phyloP scores from a whole-genome alignment of 2,329 filamentous ascomycete genomes.

The Trichoderma simmonsii region DNA sequence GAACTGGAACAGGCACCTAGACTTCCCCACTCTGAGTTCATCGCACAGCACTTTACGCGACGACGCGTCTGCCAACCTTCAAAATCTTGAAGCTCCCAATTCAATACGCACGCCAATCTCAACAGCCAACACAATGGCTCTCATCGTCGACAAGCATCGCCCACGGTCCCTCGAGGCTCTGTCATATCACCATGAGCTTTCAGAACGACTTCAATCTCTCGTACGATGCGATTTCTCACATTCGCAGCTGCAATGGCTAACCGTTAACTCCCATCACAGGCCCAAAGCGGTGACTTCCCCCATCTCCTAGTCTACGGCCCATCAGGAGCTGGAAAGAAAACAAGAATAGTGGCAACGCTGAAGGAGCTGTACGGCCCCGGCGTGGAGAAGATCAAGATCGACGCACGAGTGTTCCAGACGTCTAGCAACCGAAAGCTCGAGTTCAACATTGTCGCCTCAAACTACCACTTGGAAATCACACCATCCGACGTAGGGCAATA shows the following conservation, averaged over 20 bases:
- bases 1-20: background rate
- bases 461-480: constrained; percentile 98
- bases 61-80: constrained; percentile 30
- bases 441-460: constrained; percentile 96
- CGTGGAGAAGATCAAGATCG: constrained; percentile 99
- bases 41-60: constrained; percentile 38
- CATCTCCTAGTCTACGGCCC: constrained; percentile 97
- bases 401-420: constrained; percentile 93
- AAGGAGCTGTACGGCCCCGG: constrained; percentile 94
- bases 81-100: constrained; percentile 7
- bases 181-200: constrained; percentile 86
- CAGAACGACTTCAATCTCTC: constrained; percentile 78
- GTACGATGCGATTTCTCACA: constrained; percentile 48
- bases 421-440: constrained; percentile 95
- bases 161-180: constrained; percentile 73
- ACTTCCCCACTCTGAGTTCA: constrained; percentile 7
- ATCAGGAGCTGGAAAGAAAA: constrained; percentile 96
- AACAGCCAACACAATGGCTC: constrained; percentile 49
- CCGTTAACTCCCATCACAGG: constrained; percentile 49
- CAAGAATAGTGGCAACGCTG: constrained; percentile 88
- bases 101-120: background rate
- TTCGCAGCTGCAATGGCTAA: background rate
- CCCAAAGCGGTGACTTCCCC: constrained; percentile 94
- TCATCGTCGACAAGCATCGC: constrained; percentile 69
- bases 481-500: constrained; percentile 96